These are phyloP conservation scores for Turnera subulata DNA, from an alignment of 345 rosid genomes.

Conservation along the genomic window DNA sequence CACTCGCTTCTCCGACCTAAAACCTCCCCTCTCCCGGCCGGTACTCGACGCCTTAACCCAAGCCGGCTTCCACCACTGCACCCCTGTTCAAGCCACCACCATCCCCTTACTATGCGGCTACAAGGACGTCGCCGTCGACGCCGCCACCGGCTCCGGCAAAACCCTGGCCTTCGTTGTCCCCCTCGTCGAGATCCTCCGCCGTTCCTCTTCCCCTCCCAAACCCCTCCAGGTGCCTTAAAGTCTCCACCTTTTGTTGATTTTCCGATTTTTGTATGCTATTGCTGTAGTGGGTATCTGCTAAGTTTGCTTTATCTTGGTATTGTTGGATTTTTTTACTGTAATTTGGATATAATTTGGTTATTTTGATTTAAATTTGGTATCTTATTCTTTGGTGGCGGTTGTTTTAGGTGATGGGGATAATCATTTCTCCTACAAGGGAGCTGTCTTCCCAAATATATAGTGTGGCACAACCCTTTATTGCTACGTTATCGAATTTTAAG, in stretches of 20 bases:
- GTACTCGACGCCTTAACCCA: constrained; percentile 51
- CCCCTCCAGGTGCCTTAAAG: constrained; percentile 59
- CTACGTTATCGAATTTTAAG: constrained; percentile 61
- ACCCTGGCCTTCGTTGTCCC: constrained; percentile 85
- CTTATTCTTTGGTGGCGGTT: no score
- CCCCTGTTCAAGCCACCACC: constrained; percentile 87
- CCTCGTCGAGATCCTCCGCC: constrained; percentile 71
- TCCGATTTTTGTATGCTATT: not conserved
- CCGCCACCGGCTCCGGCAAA: constrained; percentile 95
- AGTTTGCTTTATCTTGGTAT: no score
- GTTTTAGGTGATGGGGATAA: constrained; percentile 73
- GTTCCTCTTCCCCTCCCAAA: constrained; percentile 55
- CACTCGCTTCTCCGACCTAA: constrained; percentile 78
- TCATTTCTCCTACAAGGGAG: constrained; percentile 93
- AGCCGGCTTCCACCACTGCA: constrained; percentile 70
- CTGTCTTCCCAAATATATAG: constrained; percentile 71
- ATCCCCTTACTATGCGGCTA: constrained; percentile 77
- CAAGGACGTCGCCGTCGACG: constrained; percentile 93
- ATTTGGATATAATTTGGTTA: no score
- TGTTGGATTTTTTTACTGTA: no score
- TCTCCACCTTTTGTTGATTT: not conserved
- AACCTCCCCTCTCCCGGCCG: constrained; percentile 52
- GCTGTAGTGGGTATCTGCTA: no score
- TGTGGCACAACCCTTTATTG: constrained; percentile 76
- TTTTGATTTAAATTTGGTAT: no score